These are phyloP conservation scores for Capsella rubella DNA, from an alignment of 441 rosid species.

Conservation along the genomic window DNA sequence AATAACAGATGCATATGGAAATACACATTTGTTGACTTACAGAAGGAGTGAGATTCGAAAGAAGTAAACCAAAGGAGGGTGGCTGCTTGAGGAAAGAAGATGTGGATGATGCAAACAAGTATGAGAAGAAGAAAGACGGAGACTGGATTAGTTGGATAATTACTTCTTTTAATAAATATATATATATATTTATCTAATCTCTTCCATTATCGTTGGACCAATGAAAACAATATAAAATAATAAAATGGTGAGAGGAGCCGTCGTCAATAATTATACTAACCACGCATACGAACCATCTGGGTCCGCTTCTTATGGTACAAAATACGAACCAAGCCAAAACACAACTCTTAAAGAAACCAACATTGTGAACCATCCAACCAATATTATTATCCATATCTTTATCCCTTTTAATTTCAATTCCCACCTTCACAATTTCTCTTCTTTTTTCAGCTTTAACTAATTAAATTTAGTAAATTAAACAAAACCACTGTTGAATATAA, in stretches of 20 bases:
- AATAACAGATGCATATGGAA: background rate
- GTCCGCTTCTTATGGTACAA: slow-evolving; percentile 13
- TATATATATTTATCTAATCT: background rate
- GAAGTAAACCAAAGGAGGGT: slow-evolving; percentile 24
- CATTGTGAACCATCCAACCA: slow-evolving; percentile 34
- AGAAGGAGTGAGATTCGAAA: slow-evolving; percentile 20
- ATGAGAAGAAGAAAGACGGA: slow-evolving; percentile 9
- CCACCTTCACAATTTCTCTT: background rate
- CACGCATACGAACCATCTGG: slow-evolving; percentile 29
- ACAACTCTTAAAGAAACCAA: slow-evolving; percentile 6
- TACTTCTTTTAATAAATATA: background rate
- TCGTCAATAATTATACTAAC: slow-evolving; percentile 1
- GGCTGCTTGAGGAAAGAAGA: slow-evolving; percentile 18
- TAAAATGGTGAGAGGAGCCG: slow-evolving; percentile 7
- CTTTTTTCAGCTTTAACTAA: background rate
- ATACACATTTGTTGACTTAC: slow-evolving; percentile 29
- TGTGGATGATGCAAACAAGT: slow-evolving; percentile 19
- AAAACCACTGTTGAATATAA: background rate
- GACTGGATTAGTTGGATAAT: slow-evolving; percentile 15
- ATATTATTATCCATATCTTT: slow-evolving; percentile 36
- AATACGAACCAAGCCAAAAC: slow-evolving; percentile 33
- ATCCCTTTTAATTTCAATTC: slow-evolving; percentile 26
- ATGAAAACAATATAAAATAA: background rate
- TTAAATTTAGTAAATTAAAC: background rate
- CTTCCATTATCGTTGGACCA: slow-evolving; percentile 17